phyloP scores from a whole-genome alignment of 2,329 filamentous ascomycete genomes.

The Stachybotrys elegans region DNA sequence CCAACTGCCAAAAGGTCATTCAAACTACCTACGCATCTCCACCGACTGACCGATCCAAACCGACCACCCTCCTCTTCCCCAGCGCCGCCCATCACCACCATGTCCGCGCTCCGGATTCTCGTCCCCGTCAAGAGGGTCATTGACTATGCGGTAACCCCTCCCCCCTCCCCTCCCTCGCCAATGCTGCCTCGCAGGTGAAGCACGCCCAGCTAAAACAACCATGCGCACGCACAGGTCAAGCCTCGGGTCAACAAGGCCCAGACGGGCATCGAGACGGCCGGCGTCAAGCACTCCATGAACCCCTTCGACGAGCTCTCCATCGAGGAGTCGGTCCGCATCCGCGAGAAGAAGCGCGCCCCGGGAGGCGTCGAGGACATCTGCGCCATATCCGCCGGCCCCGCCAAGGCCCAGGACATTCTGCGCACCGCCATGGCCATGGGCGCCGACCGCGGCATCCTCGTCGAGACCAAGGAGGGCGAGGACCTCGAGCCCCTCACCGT shows the following conservation, averaged over 20 bases:
- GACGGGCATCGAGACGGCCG: conserved; percentile 86
- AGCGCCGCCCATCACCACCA: conserved; percentile 27
- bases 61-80: too few species aligned
- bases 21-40: too few species aligned
- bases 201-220: conserved; percentile 9
- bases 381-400: conserved; percentile 79
- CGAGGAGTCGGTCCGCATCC: conserved; percentile 91
- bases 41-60: too few species aligned
- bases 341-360: conserved; percentile 72
- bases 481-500: conserved; percentile 86
- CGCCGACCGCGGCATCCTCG: conserved; percentile 84
- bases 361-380: conserved; percentile 86
- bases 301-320: conserved; percentile 98
- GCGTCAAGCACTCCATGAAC: conserved; percentile 98
- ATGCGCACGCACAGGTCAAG: conserved; percentile 50
- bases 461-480: conserved; percentile 70
- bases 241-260: conserved; percentile 65
- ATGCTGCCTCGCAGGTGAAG: conserved; percentile 20
- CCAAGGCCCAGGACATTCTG: conserved; percentile 82
- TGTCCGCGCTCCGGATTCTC: conserved; percentile 67
- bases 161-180: neutral
- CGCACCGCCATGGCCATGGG: conserved; percentile 99
- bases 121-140: conserved; percentile 81
- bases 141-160: conserved; percentile 65
- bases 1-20: too few species aligned